A percentile compares a stretch with the other conserved stretches of the same genome.
phyloP scores from a whole-genome alignment of 805 yeast species.

The Yarrowia sp. region DNA sequence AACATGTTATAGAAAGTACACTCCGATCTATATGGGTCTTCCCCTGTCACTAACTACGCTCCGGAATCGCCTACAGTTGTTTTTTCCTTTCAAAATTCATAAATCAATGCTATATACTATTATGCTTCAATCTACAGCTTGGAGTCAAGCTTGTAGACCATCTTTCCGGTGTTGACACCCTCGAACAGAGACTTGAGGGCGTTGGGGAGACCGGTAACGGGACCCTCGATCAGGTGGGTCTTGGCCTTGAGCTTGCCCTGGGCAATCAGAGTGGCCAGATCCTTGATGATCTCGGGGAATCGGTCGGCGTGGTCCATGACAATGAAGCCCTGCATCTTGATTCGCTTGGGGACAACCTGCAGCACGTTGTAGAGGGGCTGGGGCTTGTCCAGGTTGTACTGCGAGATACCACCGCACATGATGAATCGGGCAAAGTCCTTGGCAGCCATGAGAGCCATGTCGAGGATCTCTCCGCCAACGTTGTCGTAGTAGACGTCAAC shows the following conservation, averaged over 20 bases:
- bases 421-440: conserved; percentile 36
- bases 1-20: too few species aligned
- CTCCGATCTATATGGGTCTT: too few species aligned
- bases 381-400: conserved; percentile 37
- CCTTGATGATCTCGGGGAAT: conserved; percentile 35
- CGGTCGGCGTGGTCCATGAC: conserved; percentile 35
- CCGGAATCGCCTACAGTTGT: too few species aligned
- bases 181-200: conserved; percentile 37
- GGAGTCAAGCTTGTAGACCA: conserved; percentile 29
- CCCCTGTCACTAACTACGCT: too few species aligned
- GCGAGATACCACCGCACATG: conserved; percentile 40
- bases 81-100: too few species aligned
- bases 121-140: background rate
- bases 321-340: conserved; percentile 39
- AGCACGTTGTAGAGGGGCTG: conserved; percentile 20
- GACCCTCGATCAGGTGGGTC: conserved; percentile 35
- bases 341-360: conserved; percentile 35
- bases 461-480: conserved; percentile 47
- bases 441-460: conserved; percentile 38
- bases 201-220: conserved; percentile 35
- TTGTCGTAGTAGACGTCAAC: conserved; percentile 50
- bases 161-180: conserved; percentile 40
- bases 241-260: conserved; percentile 32
- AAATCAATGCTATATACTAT: conserved; percentile 1
- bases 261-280: conserved; percentile 11